Conservation (phyloP, 805 yeast species). For the Candida coquimbonensis region DNA sequence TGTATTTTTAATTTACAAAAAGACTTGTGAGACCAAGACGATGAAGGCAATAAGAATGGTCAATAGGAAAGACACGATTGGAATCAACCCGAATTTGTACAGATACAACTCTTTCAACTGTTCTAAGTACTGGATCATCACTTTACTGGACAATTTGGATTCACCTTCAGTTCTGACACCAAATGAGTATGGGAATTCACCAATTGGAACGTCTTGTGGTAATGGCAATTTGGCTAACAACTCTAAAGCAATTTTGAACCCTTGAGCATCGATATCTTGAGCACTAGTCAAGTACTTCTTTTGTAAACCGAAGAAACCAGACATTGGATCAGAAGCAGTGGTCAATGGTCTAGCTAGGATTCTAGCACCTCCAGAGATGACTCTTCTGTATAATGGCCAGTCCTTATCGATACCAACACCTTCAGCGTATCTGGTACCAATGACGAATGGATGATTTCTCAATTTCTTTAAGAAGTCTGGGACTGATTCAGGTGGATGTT, state of each 20-base stretch:
- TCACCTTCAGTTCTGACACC: constrained; percentile 52
- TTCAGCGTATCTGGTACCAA: constrained; percentile 48
- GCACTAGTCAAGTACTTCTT: constrained; percentile 34
- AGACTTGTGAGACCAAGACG: constrained; percentile 21
- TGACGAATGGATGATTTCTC: constrained; percentile 35
- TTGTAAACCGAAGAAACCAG: constrained; percentile 45
- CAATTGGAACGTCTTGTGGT: constrained; percentile 30
- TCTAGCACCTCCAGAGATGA: constrained; percentile 43
- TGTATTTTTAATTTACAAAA: constrained; percentile 6
- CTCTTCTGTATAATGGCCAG: constrained; percentile 46
- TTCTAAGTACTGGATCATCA: constrained; percentile 38
- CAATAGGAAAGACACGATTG: constrained; percentile 27
- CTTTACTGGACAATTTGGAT: constrained; percentile 42
- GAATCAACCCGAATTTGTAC: constrained; percentile 37
- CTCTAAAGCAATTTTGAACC: constrained; percentile 45
- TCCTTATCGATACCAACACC: constrained; percentile 49
- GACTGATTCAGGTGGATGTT: constrained; percentile 47
- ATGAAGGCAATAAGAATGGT: constrained; percentile 25
- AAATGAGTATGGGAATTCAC: constrained; percentile 43
- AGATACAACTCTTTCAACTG: constrained; percentile 41
- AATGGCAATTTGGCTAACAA: constrained; percentile 39
- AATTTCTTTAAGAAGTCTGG: constrained; percentile 36
- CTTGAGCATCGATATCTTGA: constrained; percentile 32
- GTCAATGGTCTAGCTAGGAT: constrained; percentile 43
- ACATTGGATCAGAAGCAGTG: constrained; percentile 47